Evolutionary conservation across 2,329 filamentous ascomycete species (phyloP), one percentile per base, ranked within the genome.

Genomic region (Hypomyces perniciosus): DNA sequence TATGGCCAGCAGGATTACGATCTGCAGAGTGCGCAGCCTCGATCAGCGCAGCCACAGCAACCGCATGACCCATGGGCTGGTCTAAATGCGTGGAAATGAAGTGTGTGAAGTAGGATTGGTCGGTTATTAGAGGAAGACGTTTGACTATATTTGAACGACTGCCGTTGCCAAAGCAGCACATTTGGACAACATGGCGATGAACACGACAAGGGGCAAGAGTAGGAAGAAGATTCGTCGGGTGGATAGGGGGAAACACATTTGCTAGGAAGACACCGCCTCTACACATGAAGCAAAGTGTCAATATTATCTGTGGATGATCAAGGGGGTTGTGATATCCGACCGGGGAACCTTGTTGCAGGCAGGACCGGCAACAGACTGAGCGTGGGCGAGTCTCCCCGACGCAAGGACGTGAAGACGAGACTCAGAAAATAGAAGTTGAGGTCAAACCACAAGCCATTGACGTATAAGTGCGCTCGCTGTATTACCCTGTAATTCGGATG

Each of bases 61-160:
- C 60, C 65, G 31, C 65, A 71, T 43, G 76, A 79, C 57, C 76
- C 76, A 1, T 79, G 76, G 76, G 73, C 76, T 9, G 76, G 76
- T 1, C 61, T 79, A 31, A 77, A 70, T 54, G 70, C 74, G 38
- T 79, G 76, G 76, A 78, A 76, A 59, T 79, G 64, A 44, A 20
- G 35, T n/a, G 35, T 38, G 12, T n/a, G 20, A n/a, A 20, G 35
- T 6, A 20, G n/a, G 35, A 38, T 38, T 12, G 20, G 35, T 38
- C 35, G 35, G 35, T 38, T 20, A 20, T 20, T 20, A 20, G 20
- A 20, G 20, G 20, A 20, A 20, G 20, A 20, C 20, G 20, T 20
- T 20, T 20, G 20, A 20, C 20, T 20, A 20, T 20, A 20, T 20
- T 20, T 20, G 3, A 20, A 20, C 3, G 20, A 20, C 20, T 20